Percentiles rank a stretch among this genome's conserved stretches.
phyloP scores from a whole-genome alignment of 805 yeast genomes.

The Metschnikowia cerradonensis region DNA sequence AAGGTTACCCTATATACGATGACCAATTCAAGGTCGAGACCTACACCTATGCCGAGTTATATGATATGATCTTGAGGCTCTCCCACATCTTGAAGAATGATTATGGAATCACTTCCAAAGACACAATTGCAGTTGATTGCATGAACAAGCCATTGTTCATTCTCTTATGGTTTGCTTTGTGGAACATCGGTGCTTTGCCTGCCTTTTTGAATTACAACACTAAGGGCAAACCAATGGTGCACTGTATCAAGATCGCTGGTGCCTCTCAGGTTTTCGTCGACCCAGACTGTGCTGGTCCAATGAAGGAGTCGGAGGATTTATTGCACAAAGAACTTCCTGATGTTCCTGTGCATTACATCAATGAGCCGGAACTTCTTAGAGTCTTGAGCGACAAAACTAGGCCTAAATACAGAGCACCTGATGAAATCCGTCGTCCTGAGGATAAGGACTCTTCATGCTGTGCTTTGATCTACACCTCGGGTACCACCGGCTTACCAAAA shows the following conservation, averaged over 20 bases:
- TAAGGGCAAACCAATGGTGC: slow-evolving; percentile 67
- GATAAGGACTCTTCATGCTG: slow-evolving; percentile 61
- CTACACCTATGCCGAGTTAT: slow-evolving; percentile 66
- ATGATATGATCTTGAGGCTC: slow-evolving; percentile 60
- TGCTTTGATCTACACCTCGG: slow-evolving; percentile 81
- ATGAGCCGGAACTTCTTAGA: slow-evolving; percentile 47
- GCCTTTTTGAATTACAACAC: slow-evolving; percentile 83
- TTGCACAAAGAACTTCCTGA: slow-evolving; percentile 36
- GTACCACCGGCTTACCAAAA: slow-evolving; percentile 93
- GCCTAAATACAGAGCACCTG: slow-evolving; percentile 52
- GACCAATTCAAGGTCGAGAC: slow-evolving; percentile 57
- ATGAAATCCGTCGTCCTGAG: slow-evolving; percentile 53
- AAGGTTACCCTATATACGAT: slow-evolving; percentile 44
- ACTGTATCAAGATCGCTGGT: slow-evolving; percentile 70
- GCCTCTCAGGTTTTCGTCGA: slow-evolving; percentile 68
- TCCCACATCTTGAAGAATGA: slow-evolving; percentile 61
- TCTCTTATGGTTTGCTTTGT: slow-evolving; percentile 76
- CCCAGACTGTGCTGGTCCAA: slow-evolving; percentile 55
- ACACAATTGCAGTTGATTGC: slow-evolving; percentile 69
- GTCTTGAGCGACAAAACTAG: slow-evolving; percentile 38
- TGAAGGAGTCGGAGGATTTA: slow-evolving; percentile 44
- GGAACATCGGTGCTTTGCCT: slow-evolving; percentile 90
- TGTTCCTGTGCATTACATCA: slow-evolving; percentile 43
- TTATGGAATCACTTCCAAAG: slow-evolving; percentile 61
- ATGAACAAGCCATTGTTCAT: slow-evolving; percentile 82